A percentile compares a stretch with the other conserved stretches of the same genome.
Conservation (phyloP, 2,329 filamentous ascomycete genomes). For the Calonectria henricotiae region DNA sequence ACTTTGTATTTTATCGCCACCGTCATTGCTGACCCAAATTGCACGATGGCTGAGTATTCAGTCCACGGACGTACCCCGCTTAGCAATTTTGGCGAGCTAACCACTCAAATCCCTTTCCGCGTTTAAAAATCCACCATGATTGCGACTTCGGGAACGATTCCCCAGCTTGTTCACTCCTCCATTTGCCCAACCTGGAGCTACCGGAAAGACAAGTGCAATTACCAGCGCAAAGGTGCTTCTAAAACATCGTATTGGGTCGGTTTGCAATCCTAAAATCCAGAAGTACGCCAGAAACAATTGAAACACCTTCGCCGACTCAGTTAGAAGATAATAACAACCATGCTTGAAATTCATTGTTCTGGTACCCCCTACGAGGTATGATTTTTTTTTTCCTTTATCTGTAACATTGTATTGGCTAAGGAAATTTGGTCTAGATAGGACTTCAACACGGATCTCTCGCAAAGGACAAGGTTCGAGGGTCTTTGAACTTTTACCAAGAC, state of each 20-base stretch:
- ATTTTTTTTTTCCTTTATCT: neutral
- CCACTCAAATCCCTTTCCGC: conserved; percentile 11
- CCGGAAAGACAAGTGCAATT: neutral
- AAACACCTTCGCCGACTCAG: neutral
- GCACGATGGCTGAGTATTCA: conserved; percentile 2
- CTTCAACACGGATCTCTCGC: conserved; percentile 16
- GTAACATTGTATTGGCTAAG: neutral
- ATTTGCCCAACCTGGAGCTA: neutral
- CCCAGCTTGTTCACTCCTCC: neutral
- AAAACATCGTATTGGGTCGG: too few species aligned
- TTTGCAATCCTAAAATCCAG: too few species aligned
- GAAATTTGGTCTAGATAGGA: neutral
- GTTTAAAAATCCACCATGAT: conserved; percentile 2
- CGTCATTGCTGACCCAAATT: conserved; percentile 9
- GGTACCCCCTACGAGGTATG: conserved; percentile 6
- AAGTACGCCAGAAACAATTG: neutral
- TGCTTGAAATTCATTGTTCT: conserved; percentile 2
- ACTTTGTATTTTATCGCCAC: neutral
- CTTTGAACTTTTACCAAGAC: conserved; percentile 40
- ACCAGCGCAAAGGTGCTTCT: too few species aligned
- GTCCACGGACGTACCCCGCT: conserved; percentile 1
- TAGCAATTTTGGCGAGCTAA: neutral
- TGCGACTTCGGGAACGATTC: neutral
- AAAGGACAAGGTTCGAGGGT: conserved; percentile 34
- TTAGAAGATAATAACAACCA: neutral